phyloP scores from a whole-genome alignment of 768 basidiomycete species.

The Suillus subluteus region DNA sequence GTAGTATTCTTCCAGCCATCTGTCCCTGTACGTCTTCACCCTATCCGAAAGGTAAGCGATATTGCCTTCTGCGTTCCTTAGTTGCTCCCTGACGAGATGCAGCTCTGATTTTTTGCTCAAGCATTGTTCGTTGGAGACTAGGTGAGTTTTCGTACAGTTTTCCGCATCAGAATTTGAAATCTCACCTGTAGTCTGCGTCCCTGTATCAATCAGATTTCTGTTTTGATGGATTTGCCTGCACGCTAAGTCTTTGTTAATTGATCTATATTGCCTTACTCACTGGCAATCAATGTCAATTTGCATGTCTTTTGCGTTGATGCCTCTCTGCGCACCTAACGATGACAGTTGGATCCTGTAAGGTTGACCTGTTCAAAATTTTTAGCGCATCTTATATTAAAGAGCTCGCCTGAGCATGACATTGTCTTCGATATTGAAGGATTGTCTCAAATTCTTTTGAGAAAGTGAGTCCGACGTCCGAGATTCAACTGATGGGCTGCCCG shows the following conservation, averaged over 20 bases:
- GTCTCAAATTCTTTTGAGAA: background rate
- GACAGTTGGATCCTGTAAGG: background rate
- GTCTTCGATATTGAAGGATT: background rate
- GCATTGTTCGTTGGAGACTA: background rate
- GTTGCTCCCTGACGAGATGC: background rate
- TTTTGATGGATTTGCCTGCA: background rate
- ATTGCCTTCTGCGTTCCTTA: background rate
- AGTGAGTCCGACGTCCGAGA: background rate
- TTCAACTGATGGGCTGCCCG: background rate
- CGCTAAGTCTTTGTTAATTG: background rate
- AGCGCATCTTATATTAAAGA: background rate
- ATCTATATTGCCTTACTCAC: background rate
- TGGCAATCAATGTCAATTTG: background rate
- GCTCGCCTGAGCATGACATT: background rate
- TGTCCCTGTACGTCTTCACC: background rate
- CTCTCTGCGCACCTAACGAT: background rate
- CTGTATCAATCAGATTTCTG: background rate
- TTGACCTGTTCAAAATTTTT: background rate
- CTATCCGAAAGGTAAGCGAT: background rate
- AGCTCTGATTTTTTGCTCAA: background rate
- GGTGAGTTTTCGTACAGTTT: background rate
- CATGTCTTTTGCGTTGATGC: background rate
- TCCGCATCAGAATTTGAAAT: background rate
- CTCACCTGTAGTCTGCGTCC: background rate
- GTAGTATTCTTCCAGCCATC: background rate